Evolutionary conservation across 225 moss, liverwort and hornwort species (phyloP), one percentile per base, ranked within the genome.

Genomic region (Polytrichum commune): DNA sequence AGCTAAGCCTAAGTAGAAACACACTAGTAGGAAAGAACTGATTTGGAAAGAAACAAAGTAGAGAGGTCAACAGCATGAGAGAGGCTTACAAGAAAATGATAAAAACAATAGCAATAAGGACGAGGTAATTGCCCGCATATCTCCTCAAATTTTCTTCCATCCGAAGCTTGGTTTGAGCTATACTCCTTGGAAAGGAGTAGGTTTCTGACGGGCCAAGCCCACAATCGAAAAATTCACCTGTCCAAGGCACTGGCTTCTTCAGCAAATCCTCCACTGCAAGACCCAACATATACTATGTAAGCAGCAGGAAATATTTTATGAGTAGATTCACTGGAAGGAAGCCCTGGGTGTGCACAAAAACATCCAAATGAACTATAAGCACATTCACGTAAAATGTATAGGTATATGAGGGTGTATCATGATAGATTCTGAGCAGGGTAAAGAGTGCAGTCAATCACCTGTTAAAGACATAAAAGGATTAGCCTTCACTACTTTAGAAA

Each of bases 181-280:
- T 77, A 73, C 87, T 99, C 71, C 76, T 81, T 23, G 98, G 98
- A 72, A 82, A 91, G 25, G 98, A 93, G 71, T 91, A 99, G 7
- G 95, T 93, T 64, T 89, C 90, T 79, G 76, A 71, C 61, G 91
- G 93, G 64, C 98, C 98, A 81, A 80, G 78, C 62, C 98, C 98
- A 75, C 98, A 95, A 75, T 95, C 95, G 68, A 95, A 95, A 79
- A 99, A 99, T 72, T 95, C 95, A 67, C 81, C 93, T 23, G 98
- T 99, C 98, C 98, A 99, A 63, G 93, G 75, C 54, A 95, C 95
- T 70, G 98, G 98, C 32, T 89, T 83, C 77, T 85, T 92, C 71
- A 84, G 76, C 73, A 91, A 81, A 80, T 99, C 98, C 53, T 91
- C 89, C 63, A 75, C 72, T 72, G 86, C 77, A 65, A 64, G 19